Evolutionary conservation across 345 rosid genomes (phyloP), one percentile per base, ranked within the genome.

Genomic region (Arabis hirsuta): DNA sequence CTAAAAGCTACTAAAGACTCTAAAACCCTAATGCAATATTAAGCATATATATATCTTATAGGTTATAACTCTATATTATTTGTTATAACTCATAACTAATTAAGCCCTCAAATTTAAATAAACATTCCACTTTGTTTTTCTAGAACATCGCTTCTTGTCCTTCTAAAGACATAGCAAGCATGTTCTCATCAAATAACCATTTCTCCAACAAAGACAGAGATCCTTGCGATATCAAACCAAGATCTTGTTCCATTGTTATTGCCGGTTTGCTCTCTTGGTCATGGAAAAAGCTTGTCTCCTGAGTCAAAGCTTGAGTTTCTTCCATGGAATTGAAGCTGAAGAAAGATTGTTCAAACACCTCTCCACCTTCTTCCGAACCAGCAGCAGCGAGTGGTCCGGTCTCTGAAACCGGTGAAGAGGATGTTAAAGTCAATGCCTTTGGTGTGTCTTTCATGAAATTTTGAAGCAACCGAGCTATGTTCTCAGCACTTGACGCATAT

Each of bases 181-280:
- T 73, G 43, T 83, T 85, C 41, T 89, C 96, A 39, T 89, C 96
- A 72, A 85, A 79, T 34, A 87, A 81, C 96, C 96, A 89, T 66
- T 87, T 87, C 85, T 87, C 96, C 44, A 89, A 82, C 74, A 87
- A 62, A 12, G 77, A 68, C 39, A 89, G 72, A 12, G 92, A 84
- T 46, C 79, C 85, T 45, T 83, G 83, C 11, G 65, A 67, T 45
- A 78, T 67, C 10, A 77, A 52, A 57, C 76, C 76, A 51, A 29
- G 54, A 34, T 72, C 74, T 57, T 65, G 76, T 52, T 62, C 77
- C 73, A 58, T 27, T 59, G 66, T 78, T 73, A 70, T 24, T 6
- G 24, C 75, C 38, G 84, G 86, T 58, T 83, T 87, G 64, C 77
- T 79, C 71, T 82, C 89, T 50, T 64, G 85, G 62, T 80, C 87